Conservation (phyloP, 2,329 filamentous ascomycete species). For the Ramularia collo-cygni region DNA sequence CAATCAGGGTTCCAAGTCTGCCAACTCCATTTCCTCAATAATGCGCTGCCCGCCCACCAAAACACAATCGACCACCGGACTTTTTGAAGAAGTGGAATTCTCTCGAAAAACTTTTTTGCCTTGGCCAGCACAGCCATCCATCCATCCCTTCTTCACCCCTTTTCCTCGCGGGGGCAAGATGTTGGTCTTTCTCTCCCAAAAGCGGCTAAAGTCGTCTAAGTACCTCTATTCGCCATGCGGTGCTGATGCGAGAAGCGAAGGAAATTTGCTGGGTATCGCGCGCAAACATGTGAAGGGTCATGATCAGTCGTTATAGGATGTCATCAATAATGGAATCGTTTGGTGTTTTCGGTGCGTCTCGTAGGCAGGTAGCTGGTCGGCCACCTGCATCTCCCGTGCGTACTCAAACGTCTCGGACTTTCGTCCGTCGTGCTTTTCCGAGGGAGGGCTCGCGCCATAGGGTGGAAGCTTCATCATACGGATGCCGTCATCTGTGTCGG, state of each 20-base stretch:
- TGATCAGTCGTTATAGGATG: conserved; percentile 24
- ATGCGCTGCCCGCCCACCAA: conserved; percentile 7
- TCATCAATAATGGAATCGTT: conserved; percentile 11
- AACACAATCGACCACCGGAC: too few species aligned
- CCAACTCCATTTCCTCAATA: conserved; percentile 10
- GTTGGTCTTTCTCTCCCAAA: background rate
- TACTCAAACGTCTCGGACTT: conserved; percentile 29
- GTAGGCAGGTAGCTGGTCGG: conserved; percentile 28
- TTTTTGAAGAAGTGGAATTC: conserved; percentile 4
- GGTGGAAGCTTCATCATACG: conserved; percentile 50
- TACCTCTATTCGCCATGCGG: conserved; percentile 23
- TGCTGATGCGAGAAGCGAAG: conserved; percentile 24
- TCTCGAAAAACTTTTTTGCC: conserved; percentile 16
- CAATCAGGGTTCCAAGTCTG: conserved; percentile 2
- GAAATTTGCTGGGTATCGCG: conserved; percentile 26
- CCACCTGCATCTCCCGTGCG: conserved; percentile 18
- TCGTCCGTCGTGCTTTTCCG: conserved; percentile 21
- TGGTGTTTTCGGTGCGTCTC: conserved; percentile 19
- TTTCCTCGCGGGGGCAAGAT: background rate
- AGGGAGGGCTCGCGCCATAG: conserved; percentile 22
- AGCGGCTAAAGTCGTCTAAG: conserved; percentile 18
- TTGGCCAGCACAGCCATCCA: conserved; percentile 11
- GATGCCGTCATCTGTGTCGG: conserved; percentile 61
- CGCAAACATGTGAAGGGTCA: conserved; percentile 13
- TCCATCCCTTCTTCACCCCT: conserved; percentile 1